These are phyloP conservation scores for Scheffersomyces ergatensis DNA, from an alignment of 805 yeast species.

Conservation along the genomic window DNA sequence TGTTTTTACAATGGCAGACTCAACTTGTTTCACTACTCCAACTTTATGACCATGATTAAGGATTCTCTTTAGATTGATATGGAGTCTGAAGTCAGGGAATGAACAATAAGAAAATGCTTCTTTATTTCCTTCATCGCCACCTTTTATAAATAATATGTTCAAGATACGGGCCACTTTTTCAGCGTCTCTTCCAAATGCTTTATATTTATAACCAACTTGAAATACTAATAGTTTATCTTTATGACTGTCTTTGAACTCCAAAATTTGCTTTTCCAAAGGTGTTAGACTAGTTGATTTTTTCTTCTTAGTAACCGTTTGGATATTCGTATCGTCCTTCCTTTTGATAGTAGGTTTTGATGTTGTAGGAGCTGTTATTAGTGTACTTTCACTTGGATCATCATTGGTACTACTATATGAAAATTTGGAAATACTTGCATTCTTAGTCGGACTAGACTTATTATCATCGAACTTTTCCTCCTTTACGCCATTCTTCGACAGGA, in stretches of 20 bases:
- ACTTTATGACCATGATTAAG: constrained; percentile 73
- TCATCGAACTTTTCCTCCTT: too few species aligned
- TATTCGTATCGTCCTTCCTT: constrained; percentile 72
- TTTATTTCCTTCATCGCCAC: constrained; percentile 58
- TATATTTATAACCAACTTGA: constrained; percentile 91
- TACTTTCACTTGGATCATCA: neutral
- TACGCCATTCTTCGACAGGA: neutral
- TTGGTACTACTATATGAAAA: neutral
- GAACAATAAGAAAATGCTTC: constrained; percentile 77
- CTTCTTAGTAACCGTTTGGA: constrained; percentile 60
- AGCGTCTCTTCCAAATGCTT: constrained; percentile 86
- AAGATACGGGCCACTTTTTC: constrained; percentile 60
- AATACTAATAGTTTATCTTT: constrained; percentile 71
- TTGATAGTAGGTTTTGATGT: neutral
- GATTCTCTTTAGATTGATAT: constrained; percentile 72
- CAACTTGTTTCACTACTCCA: constrained; percentile 84
- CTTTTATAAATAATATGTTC: constrained; percentile 71
- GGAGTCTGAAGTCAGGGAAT: constrained; percentile 75
- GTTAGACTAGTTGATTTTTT: constrained; percentile 27
- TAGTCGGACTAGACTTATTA: neutral
- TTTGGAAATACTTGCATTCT: neutral
- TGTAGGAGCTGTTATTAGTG: too few species aligned
- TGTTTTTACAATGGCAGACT: constrained; percentile 71
- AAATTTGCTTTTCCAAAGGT: constrained; percentile 78
- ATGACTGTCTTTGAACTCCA: constrained; percentile 59